Base-by-base conservation (phyloP, 257 asterid genomes). In the Fraxinus anomala region DNA sequence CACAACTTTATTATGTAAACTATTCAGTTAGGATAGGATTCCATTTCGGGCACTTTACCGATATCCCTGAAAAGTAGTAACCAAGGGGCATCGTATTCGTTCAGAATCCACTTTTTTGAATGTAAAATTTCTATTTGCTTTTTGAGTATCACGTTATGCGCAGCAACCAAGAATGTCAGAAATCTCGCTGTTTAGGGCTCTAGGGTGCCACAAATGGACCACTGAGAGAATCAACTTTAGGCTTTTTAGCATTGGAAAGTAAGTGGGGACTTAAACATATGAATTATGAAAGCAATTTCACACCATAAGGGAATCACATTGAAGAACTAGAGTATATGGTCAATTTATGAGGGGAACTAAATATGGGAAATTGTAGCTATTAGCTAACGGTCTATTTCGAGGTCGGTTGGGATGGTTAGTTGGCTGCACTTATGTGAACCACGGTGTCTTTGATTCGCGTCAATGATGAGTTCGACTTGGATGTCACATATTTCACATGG, bases 1-100 rank as follows among this genome's bases (percentile, higher is more conserved):
- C 66, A 17, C n/a, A n/a, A 56, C 66, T 56, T 56, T 21, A 21
- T n/a, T 1, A 51, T 16, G n/a, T 56, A 9, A 19, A 56, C 3
- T 54, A 54, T 19, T 54, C 24, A 17, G 0, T 56, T 51, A 19
- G 26, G 16, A 13, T 24, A 16, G 69, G 33, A 23, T 63, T 24
- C 69, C 33, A 63, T 63, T 63, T 63, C 26, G 19, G 69, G 30
- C 7, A 24, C 69, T 63, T 63, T 24, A 23, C 34, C 19, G 0
- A 11, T 63, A 24, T 16, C 33, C 69, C 31, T 63, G 69, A 63
- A 63, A 63, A 63, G 69, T 63, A 63, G 69, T 63, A 63, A 23
- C 69, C 30, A 56, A 56, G 66, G 69, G 66, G 69, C 69, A 63
- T 63, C 69, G 33, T 63, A 63, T 63, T 63, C 69, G 69, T 23